Conservation (phyloP, 164 flowering plant genomes). For the Annona squamosa region DNA sequence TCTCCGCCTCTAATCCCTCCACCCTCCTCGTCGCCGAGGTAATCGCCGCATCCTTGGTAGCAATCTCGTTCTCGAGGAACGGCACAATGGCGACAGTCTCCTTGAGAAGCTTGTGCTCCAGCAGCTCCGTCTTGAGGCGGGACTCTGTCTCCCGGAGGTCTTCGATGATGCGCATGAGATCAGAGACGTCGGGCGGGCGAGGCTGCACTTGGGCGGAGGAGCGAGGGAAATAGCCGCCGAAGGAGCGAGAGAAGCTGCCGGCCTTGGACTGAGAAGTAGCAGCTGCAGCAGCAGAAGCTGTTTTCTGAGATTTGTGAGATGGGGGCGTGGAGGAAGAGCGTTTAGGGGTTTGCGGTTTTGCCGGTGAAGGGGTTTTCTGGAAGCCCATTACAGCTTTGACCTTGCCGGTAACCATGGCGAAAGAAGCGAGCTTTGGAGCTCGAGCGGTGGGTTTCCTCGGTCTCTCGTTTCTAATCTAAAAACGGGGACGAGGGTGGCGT, state of each 20-base stretch:
- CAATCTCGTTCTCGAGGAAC: constrained; percentile 56
- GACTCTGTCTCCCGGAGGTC: constrained; percentile 70
- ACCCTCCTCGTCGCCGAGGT: constrained; percentile 23
- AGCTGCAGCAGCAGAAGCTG: not conserved
- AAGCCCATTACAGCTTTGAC: constrained; percentile 64
- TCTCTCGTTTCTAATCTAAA: constrained; percentile 1
- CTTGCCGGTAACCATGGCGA: constrained; percentile 72
- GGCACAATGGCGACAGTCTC: constrained; percentile 73
- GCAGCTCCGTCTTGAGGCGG: constrained; percentile 56
- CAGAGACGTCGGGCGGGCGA: constrained; percentile 69
- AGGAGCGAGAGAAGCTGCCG: constrained; percentile 50
- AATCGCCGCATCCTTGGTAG: constrained; percentile 31
- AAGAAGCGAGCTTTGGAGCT: not conserved
- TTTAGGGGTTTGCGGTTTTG: constrained; percentile 26
- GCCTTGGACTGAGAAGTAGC: constrained; percentile 24
- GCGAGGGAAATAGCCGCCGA: constrained; percentile 87
- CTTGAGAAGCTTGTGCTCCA: constrained; percentile 60
- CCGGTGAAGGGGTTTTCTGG: constrained; percentile 45
- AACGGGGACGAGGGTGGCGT: constrained; percentile 1
- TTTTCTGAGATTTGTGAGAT: constrained; percentile 10
- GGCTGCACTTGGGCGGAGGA: constrained; percentile 92
- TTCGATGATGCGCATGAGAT: constrained; percentile 62
- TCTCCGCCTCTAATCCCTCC: constrained; percentile 42
- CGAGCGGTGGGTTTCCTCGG: not conserved
- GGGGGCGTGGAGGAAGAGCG: constrained; percentile 5